A percentile compares a stretch with the other conserved stretches of the same genome.
phyloP scores from a whole-genome alignment of 2,329 filamentous ascomycete genomes.

The Phaeosphaeria sp. region DNA sequence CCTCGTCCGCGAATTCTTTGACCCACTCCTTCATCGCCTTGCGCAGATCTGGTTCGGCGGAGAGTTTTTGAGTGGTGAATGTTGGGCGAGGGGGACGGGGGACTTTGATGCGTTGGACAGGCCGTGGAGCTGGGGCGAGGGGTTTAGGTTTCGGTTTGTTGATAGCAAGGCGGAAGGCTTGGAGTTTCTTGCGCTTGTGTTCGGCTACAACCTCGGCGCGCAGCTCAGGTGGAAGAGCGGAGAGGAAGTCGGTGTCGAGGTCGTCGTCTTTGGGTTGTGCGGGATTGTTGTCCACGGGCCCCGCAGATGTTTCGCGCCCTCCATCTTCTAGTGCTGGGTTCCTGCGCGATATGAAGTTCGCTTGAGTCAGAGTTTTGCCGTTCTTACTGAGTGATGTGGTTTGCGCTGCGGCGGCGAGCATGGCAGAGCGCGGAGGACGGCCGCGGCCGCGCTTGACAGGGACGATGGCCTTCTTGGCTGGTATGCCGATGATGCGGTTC shows the following conservation, averaged over 20 bases:
- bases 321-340: constrained; percentile 24
- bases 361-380: constrained; percentile 66
- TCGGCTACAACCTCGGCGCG: constrained; percentile 75
- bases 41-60: constrained; percentile 68
- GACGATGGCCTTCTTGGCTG: constrained; percentile 56
- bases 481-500: constrained; percentile 57
- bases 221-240: constrained; percentile 77
- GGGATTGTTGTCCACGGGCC: constrained; percentile 29
- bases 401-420: constrained; percentile 58
- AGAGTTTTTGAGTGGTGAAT: constrained; percentile 67
- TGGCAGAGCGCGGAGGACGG: constrained; percentile 49
- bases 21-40: constrained; percentile 80
- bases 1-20: constrained; percentile 71
- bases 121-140: constrained; percentile 24
- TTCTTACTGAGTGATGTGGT: constrained; percentile 47
- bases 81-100: constrained; percentile 62
- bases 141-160: constrained; percentile 22
- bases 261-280: constrained; percentile 27
- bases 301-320: constrained; percentile 19
- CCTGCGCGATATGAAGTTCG: constrained; percentile 67
- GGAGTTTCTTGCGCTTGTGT: constrained; percentile 56
- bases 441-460: constrained; percentile 73
- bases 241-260: constrained; percentile 70
- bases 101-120: constrained; percentile 47
- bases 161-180: constrained; percentile 36